Conservation (phyloP, 1,284 basidiomycete species). For the Inonotus hispidus region DNA sequence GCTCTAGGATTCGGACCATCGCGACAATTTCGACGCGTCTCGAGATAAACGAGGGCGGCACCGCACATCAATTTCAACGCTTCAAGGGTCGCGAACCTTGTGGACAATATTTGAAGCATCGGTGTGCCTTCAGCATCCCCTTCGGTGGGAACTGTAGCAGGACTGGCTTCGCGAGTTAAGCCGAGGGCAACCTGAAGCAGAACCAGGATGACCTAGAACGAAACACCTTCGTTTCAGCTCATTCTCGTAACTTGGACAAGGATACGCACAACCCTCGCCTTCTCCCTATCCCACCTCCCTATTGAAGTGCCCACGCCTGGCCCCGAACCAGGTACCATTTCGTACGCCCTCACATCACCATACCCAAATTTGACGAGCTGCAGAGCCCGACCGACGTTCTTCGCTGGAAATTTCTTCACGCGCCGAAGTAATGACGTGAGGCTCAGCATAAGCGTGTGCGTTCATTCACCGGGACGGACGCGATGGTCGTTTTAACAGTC, state of each 20-base stretch:
- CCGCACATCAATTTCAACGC: constrained; percentile 1
- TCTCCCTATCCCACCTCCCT: neutral
- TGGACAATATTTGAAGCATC: neutral
- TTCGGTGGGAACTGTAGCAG: neutral
- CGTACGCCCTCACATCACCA: neutral
- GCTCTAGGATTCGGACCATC: neutral
- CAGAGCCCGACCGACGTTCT: constrained; percentile 1
- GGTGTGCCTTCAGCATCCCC: neutral
- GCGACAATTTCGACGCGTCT: neutral
- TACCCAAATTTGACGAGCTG: neutral
- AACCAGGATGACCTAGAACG: constrained; percentile 10
- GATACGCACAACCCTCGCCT: constrained; percentile 2
- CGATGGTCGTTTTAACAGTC: neutral
- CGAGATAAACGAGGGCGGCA: neutral
- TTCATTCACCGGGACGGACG: neutral
- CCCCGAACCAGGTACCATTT: neutral
- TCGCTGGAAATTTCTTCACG: constrained; percentile 8
- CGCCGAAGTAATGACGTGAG: constrained; percentile 7
- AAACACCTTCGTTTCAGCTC: neutral
- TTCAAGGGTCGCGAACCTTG: constrained; percentile 7
- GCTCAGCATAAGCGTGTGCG: neutral
- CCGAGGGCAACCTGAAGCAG: constrained; percentile 9
- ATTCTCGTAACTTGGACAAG: neutral
- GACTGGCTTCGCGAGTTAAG: neutral
- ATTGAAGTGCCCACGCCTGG: neutral